Evolutionary conservation across 2,329 filamentous ascomycete genomes (phyloP), one percentile per base, ranked within the genome.

Genomic region (Fusarium equiseti): DNA sequence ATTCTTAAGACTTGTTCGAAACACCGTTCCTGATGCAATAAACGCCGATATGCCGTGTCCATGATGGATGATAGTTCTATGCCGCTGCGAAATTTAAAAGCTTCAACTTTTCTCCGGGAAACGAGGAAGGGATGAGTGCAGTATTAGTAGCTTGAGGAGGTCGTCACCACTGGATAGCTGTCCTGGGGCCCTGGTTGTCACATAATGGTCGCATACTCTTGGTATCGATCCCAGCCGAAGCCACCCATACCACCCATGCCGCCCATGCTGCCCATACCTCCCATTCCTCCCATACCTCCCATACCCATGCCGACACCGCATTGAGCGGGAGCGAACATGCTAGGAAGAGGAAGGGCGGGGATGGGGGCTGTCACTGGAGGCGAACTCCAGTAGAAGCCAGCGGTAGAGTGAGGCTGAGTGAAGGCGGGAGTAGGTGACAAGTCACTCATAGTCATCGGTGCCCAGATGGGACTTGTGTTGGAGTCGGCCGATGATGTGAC

Each of bases 211-310:
- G 93, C 88, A 80, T 95, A 97, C 81, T 95, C 93, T 78, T 92
- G 92, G 79, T 92, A 94, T 75, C 92, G 87, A 80, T 93, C 93
- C 93, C 94, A 97, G 75, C 92, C 93, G 79, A 97, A 97, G 71
- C 90, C 76, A 15, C 88, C 88, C 87, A 89, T 89, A 69, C 90
- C 75, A 26, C 75, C 76, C 74, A 89, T 87, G 38, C 86, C 84
- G 16, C 88, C 88, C 87, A 89, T 90, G 64, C 88, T 89, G 73
- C 88, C 88, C 83, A 92, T 94, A 38, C 85, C 84, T 12, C 88
- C 88, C 87, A 89, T 89, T 66, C 88, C 89, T 18, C 88, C 88
- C 87, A 89, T 89, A 66, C 88, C 89, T 74, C 89, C 88, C 83
- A 92, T 94, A 65, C 90, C 91, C 66, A 90, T 85, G 78, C 91